phyloP scores from a whole-genome alignment of 2,329 filamentous ascomycete species.

The Fusarium coicis region DNA sequence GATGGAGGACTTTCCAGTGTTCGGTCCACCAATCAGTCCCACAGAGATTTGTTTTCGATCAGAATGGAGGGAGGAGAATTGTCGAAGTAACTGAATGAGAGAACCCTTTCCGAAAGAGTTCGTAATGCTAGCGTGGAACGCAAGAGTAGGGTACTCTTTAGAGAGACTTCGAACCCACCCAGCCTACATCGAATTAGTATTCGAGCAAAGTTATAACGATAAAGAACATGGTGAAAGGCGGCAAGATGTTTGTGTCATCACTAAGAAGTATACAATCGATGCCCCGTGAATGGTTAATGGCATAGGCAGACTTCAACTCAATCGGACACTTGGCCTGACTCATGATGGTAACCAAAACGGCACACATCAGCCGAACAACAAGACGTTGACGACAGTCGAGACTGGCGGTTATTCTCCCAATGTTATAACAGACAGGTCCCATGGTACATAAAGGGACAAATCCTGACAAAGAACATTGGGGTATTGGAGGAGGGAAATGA shows the following conservation, averaged over 20 bases:
- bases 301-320: constrained; percentile 92
- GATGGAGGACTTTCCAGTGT: constrained; percentile 95
- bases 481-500: constrained; percentile 51
- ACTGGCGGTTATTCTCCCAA: constrained; percentile 87
- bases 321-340: constrained; percentile 85
- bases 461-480: constrained; percentile 88
- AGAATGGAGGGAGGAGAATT: constrained; percentile 90
- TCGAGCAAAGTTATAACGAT: constrained; percentile 27
- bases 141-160: constrained; percentile 91
- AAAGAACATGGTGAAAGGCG: background rate
- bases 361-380: constrained; percentile 71
- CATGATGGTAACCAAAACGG: constrained; percentile 91
- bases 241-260: constrained; percentile 86
- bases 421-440: constrained; percentile 97
- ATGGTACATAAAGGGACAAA: constrained; percentile 75
- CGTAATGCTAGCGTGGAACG: constrained; percentile 93
- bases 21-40: constrained; percentile 82
- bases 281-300: constrained; percentile 54
- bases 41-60: constrained; percentile 95
- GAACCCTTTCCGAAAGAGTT: constrained; percentile 98
- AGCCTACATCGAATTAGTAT: constrained; percentile 68
- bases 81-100: constrained; percentile 88
- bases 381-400: constrained; percentile 50
- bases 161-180: constrained; percentile 91
- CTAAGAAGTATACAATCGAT: constrained; percentile 93